Evolutionary conservation across 768 basidiomycete species (phyloP), one percentile per base, ranked within the genome.

Genomic region (Thelephora ganbajun): DNA sequence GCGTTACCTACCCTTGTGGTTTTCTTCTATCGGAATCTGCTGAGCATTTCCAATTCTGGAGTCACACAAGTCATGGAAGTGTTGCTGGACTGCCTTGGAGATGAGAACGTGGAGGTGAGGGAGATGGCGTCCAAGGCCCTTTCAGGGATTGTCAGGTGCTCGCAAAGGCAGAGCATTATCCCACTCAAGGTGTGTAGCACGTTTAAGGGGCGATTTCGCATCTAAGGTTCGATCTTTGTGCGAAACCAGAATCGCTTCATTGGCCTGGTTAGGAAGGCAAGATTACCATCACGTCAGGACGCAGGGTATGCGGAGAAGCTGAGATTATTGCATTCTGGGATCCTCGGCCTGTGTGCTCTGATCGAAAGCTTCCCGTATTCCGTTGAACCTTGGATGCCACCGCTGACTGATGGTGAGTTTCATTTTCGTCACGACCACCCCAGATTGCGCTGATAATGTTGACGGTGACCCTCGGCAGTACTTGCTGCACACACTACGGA

Each of bases 101-200:
- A 96, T 60, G 87, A 89, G 60, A 93, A 92, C 56, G 81, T 91
- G 39, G 91, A 96, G 65, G 91, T 96, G 35, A 76, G 91, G 53
- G 86, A 90, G 61, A 91, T 86, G 77, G 86, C 88, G 19, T 86
- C 87, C 4, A 81, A 81, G 65, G 82, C 82, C 36, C 67, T 96
- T 41, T 86, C 89, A 23, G 84, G 88, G 7, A 80, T 96, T 52
- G 73, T 96, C 47, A 72, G 91, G 51, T 91, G 87, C 56, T 91
- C 90, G n/a, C 88, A 91, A 58, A 74, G 89, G 48, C 79, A 88
- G 51, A 86, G 78, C 58, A 90, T 93, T 54, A 66, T 85, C 43
- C 82, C 85, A 1, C 66, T 94, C 54, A 90, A 86, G 76, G 87
- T 86, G 56, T 53, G 62, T 60, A 44, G 14, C n/a, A 19, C 13